phyloP scores from a whole-genome alignment of 2,329 filamentous ascomycete species.

The Colletotrichum kahawae region DNA sequence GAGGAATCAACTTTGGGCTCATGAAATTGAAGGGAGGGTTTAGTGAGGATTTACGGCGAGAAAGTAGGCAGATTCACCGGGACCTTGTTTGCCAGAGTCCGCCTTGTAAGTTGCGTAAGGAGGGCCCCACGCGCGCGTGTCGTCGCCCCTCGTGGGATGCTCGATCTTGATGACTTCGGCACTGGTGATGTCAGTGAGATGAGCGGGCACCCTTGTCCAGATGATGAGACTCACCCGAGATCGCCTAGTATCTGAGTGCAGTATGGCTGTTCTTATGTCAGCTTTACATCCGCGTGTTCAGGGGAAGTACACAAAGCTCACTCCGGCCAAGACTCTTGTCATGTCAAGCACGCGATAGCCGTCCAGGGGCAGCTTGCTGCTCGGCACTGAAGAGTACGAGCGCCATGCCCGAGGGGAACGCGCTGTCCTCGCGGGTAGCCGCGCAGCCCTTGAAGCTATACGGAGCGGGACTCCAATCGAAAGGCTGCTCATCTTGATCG shows the following conservation, averaged over 20 bases:
- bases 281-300: fast-evolving
- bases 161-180: slow-evolving; percentile 98
- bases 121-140: slow-evolving; percentile 95
- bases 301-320: slow-evolving; percentile 47
- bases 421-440: background rate
- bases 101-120: slow-evolving; percentile 83
- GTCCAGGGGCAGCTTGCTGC: slow-evolving; percentile 67
- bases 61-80: slow-evolving; percentile 95
- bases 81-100: slow-evolving; percentile 64
- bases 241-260: slow-evolving; percentile 97
- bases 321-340: slow-evolving; percentile 93
- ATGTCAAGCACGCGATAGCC: slow-evolving; percentile 93
- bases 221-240: slow-evolving; percentile 71
- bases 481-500: background rate
- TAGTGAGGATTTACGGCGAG: slow-evolving; percentile 66
- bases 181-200: slow-evolving; percentile 41
- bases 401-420: slow-evolving; percentile 23
- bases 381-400: slow-evolving; percentile 33
- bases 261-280: slow-evolving; percentile 72
- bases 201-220: background rate
- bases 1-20: background rate
- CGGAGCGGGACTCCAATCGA: background rate
- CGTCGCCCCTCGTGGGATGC: slow-evolving; percentile 88
- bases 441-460: background rate
- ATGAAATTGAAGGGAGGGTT: background rate